Percentiles rank a stretch among this genome's conserved stretches.
These are phyloP conservation scores for Nectriaceae sp. DNA, from an alignment of 2,329 filamentous ascomycete species.

Conservation along the genomic window DNA sequence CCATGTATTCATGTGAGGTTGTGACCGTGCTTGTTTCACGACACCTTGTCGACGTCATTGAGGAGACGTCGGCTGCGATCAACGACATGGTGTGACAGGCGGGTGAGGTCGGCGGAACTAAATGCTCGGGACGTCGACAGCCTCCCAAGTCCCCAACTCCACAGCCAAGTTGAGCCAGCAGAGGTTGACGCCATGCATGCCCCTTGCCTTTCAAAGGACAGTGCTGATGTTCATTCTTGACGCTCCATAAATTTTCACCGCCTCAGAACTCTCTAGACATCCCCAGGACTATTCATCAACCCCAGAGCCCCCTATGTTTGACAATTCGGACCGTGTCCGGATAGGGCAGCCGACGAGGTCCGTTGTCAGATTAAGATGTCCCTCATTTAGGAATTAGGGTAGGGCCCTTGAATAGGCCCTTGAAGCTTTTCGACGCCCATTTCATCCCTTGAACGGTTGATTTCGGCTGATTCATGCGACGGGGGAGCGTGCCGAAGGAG, in stretches of 20 bases:
- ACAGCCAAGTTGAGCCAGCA: too few relatives aligned
- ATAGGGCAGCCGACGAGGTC: neutral
- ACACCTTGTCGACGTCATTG: conserved; percentile 23
- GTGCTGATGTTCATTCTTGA: too few relatives aligned
- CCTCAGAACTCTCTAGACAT: too few relatives aligned
- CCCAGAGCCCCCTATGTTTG: neutral
- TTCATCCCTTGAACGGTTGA: too few relatives aligned
- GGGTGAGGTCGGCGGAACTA: conserved; percentile 23
- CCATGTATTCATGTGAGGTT: conserved; percentile 12
- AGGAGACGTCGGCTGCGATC: conserved; percentile 16
- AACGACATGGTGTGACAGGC: conserved; percentile 28
- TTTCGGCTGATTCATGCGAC: neutral
- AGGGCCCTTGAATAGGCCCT: neutral
- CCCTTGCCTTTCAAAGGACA: too few relatives aligned
- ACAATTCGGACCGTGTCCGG: neutral
- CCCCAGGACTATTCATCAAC: too few relatives aligned
- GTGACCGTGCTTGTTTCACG: conserved; percentile 23
- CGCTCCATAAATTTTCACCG: too few relatives aligned
- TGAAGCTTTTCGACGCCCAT: too few relatives aligned
- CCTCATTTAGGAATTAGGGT: neutral
- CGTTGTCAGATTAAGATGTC: neutral
- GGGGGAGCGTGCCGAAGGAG: neutral
- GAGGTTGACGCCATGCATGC: too few relatives aligned
- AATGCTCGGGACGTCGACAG: conserved; percentile 6
- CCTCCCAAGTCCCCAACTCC: neutral